phyloP scores from a whole-genome alignment of 768 basidiomycete species.

The Agrocybe pediades region DNA sequence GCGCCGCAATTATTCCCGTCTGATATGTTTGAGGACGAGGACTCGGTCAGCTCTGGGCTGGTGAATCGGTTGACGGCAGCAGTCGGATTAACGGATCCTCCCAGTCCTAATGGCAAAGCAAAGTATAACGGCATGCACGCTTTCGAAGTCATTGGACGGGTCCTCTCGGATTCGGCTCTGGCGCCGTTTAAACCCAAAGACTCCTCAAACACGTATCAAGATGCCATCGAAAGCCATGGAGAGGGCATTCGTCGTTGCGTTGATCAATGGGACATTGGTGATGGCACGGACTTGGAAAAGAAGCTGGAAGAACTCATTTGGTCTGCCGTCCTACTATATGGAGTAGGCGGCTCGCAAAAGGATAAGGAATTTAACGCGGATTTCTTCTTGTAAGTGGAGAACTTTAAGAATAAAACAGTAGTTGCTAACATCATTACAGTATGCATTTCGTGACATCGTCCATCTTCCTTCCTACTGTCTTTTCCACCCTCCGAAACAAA shows the following conservation, averaged over 20 bases:
- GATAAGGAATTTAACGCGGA: constrained; percentile 49
- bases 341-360: constrained; percentile 49
- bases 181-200: constrained; percentile 14
- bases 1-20: too few species aligned
- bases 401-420: neutral
- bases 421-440: constrained; percentile 33
- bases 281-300: constrained; percentile 14
- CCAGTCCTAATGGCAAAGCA: too few species aligned
- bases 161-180: constrained; percentile 46
- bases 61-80: too few species aligned
- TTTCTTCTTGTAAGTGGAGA: constrained; percentile 56
- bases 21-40: too few species aligned
- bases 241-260: constrained; percentile 42
- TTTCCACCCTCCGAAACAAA: constrained; percentile 40
- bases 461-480: constrained; percentile 53
- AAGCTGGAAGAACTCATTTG: constrained; percentile 70
- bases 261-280: constrained; percentile 43
- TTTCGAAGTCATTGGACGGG: too few species aligned
- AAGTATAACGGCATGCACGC: too few species aligned
- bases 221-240: constrained; percentile 36
- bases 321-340: constrained; percentile 58
- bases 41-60: too few species aligned
- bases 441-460: constrained; percentile 70
- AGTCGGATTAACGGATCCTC: too few species aligned
- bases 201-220: constrained; percentile 27